A percentile compares a stretch with the other conserved stretches of the same genome.
Evolutionary conservation across 768 basidiomycete species (phyloP).

Genomic region (Termitomyces sp.): DNA sequence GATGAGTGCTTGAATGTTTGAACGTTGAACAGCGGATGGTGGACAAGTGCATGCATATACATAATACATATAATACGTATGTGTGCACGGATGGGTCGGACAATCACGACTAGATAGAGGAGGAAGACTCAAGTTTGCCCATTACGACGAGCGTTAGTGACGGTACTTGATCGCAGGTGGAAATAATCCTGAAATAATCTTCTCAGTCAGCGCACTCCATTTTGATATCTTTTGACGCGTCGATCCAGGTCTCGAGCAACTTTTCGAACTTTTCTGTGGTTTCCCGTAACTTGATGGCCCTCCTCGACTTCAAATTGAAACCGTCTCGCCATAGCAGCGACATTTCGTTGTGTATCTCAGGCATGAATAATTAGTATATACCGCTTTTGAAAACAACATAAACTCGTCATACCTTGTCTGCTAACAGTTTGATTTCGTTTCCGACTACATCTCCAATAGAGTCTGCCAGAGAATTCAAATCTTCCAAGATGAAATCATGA

Average conservation of each 20-base stretch:
- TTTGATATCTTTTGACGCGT: not conserved
- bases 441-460: not conserved
- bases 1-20: too few relatives aligned
- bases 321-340: not conserved
- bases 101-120: too few relatives aligned
- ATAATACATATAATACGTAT: too few relatives aligned
- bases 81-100: too few relatives aligned
- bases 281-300: not conserved
- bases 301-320: not conserved
- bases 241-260: not conserved
- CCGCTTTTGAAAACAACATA: not conserved
- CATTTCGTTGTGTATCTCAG: constrained; percentile 1
- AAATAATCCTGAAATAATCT: not conserved
- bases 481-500: not conserved
- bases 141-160: too few relatives aligned
- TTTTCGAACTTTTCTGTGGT: not conserved
- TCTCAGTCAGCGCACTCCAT: not conserved
- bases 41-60: too few relatives aligned
- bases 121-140: too few relatives aligned
- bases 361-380: not conserved
- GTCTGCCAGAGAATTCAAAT: not conserved
- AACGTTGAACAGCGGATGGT: too few relatives aligned
- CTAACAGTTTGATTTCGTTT: not conserved
- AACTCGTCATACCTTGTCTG: not conserved
- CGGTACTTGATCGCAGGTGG: too few relatives aligned